Percentiles rank a stretch among this genome's conserved stretches.
phyloP scores from a whole-genome alignment of 2,329 filamentous ascomycete genomes.

The Clathrospora elynae region DNA sequence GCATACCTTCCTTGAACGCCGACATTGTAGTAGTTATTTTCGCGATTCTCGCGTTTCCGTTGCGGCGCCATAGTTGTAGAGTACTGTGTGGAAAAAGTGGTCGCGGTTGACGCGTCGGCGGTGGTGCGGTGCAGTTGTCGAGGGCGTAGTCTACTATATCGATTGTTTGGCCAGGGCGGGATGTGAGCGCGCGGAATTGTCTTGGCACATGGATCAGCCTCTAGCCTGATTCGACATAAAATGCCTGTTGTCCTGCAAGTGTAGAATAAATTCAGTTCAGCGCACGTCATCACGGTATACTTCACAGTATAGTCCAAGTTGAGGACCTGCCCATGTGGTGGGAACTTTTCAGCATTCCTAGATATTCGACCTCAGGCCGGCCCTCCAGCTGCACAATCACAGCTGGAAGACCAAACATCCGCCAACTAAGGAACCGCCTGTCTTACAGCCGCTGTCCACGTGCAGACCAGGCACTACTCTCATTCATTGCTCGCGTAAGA shows the following conservation, averaged over 20 bases:
- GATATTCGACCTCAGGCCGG: slow-evolving; percentile 19
- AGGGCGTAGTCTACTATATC: slow-evolving; percentile 15
- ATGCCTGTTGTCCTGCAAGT: too few relatives aligned
- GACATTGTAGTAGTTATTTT: slow-evolving; percentile 49
- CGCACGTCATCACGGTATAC: slow-evolving; percentile 24
- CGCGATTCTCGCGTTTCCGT: slow-evolving; percentile 47
- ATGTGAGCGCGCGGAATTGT: slow-evolving; percentile 19
- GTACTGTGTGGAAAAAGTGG: background rate
- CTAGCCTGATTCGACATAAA: background rate
- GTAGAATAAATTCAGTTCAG: too few relatives aligned
- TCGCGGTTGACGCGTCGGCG: slow-evolving; percentile 22
- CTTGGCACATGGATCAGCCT: slow-evolving; percentile 8
- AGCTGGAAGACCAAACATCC: slow-evolving; percentile 16
- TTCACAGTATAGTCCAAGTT: slow-evolving; percentile 21
- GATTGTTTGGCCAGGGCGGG: slow-evolving; percentile 31
- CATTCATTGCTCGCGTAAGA: slow-evolving; percentile 43
- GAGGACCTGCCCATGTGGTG: slow-evolving; percentile 30
- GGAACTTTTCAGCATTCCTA: slow-evolving; percentile 29
- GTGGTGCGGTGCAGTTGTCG: slow-evolving; percentile 3
- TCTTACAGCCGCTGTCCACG: slow-evolving; percentile 31
- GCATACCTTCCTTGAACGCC: slow-evolving; percentile 48
- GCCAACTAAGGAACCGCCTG: slow-evolving; percentile 29
- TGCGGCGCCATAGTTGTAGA: slow-evolving; percentile 38
- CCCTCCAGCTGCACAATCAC: slow-evolving; percentile 8
- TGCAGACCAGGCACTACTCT: slow-evolving; percentile 37